A percentile compares a stretch with the other conserved stretches of the same genome.
Conservation (phyloP, 306 rosid genomes). For the Pterocarpus macrocarpus region DNA sequence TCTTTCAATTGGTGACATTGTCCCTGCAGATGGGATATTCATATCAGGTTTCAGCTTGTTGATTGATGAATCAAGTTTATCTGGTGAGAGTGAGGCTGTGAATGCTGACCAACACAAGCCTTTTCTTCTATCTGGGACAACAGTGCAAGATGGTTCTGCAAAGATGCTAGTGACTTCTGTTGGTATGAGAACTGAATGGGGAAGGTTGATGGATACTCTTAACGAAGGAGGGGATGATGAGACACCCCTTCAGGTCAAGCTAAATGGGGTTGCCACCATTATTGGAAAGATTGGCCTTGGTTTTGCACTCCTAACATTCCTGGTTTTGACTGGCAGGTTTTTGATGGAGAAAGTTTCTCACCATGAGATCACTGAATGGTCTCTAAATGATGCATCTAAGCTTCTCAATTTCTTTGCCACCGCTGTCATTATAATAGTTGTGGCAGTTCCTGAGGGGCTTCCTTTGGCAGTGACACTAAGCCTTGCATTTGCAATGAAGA, state of each 20-base stretch:
- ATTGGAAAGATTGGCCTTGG: constrained; percentile 90
- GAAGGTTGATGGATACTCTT: constrained; percentile 82
- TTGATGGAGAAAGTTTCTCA: constrained; percentile 56
- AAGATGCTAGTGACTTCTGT: constrained; percentile 86
- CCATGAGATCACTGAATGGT: constrained; percentile 61
- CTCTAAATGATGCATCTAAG: constrained; percentile 63
- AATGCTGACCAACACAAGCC: constrained; percentile 55
- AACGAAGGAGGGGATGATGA: constrained; percentile 91
- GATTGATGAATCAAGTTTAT: constrained; percentile 86
- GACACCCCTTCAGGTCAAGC: constrained; percentile 94
- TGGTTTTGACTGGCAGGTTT: constrained; percentile 77
- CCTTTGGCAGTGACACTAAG: constrained; percentile 94
- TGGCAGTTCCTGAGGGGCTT: constrained; percentile 92
- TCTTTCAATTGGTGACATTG: constrained; percentile 81
- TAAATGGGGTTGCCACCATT: constrained; percentile 91
- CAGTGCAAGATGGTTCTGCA: constrained; percentile 88
- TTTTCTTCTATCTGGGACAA: constrained; percentile 79
- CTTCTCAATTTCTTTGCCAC: constrained; percentile 79
- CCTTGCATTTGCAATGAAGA: constrained; percentile 95
- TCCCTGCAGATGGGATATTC: constrained; percentile 88
- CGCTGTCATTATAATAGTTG: constrained; percentile 90
- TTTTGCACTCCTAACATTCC: constrained; percentile 75
- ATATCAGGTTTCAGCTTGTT: constrained; percentile 74
- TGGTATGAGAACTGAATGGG: constrained; percentile 99
- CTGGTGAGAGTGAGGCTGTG: constrained; percentile 89